phyloP scores from a whole-genome alignment of 1,284 basidiomycete genomes.

The Moesziomyces antarcticus region DNA sequence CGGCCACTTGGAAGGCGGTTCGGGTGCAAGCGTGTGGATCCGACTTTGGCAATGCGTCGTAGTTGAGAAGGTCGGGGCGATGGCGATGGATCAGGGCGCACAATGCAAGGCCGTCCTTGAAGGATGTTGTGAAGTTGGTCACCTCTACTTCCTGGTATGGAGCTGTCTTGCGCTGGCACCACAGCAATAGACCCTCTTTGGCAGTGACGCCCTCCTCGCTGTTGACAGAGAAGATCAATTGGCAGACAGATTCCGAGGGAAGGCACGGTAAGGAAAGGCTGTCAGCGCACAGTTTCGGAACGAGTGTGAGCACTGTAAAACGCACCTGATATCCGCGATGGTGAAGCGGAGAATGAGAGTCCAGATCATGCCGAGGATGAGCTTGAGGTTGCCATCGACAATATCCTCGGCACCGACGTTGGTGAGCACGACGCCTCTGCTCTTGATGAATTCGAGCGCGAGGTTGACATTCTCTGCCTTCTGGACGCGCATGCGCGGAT shows the following conservation, averaged over 20 bases:
- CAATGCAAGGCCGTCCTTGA: slow-evolving; percentile 92
- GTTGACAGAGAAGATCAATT: not conserved
- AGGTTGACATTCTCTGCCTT: slow-evolving; percentile 98
- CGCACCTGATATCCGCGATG: slow-evolving; percentile 94
- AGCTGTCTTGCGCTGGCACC: slow-evolving; percentile 96
- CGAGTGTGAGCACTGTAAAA: not conserved
- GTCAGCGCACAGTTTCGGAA: not conserved
- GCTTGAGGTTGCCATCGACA: slow-evolving; percentile 95
- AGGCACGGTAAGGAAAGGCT: not conserved
- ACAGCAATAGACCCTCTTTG: slow-evolving; percentile 90
- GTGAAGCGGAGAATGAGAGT: slow-evolving; percentile 89
- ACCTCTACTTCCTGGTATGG: slow-evolving; percentile 92
- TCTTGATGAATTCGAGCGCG: slow-evolving; percentile 93
- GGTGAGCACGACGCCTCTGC: slow-evolving; percentile 92
- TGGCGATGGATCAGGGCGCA: slow-evolving; percentile 97
- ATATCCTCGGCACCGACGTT: slow-evolving; percentile 98
- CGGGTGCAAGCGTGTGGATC: slow-evolving; percentile 61
- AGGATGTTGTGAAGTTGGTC: slow-evolving; percentile 90
- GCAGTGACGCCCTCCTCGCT: slow-evolving; percentile 95
- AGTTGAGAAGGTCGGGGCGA: slow-evolving; percentile 92
- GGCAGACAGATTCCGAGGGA: too few relatives aligned
- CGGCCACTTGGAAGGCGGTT: slow-evolving; percentile 33
- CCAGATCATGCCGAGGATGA: slow-evolving; percentile 99
- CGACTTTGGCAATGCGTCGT: slow-evolving; percentile 79
- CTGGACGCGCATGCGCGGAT: slow-evolving; percentile 90